Evolutionary conservation across 2,329 filamentous ascomycete genomes (phyloP).

Genomic region (Davidsoniella eucalypti): DNA sequence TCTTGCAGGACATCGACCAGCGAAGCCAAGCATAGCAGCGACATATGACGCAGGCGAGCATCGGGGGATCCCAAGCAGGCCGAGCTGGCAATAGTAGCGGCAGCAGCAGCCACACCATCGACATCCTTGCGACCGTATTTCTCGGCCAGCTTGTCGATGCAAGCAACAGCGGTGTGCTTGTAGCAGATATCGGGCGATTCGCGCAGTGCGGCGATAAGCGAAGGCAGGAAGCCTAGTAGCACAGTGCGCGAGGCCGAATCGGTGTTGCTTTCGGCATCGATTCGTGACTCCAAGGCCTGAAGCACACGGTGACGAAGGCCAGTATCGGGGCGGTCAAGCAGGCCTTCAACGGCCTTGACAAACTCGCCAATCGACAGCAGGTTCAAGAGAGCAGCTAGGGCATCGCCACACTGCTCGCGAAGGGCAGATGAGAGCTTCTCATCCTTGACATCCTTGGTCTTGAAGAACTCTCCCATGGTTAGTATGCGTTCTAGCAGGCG

Average conservation of each 20-base stretch:
- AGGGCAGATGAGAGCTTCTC: constrained; percentile 19
- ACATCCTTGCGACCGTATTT: constrained; percentile 90
- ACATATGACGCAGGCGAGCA: constrained; percentile 58
- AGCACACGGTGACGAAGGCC: constrained; percentile 66
- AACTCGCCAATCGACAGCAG: constrained; percentile 78
- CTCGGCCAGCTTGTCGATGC: constrained; percentile 83
- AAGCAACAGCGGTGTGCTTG: constrained; percentile 73
- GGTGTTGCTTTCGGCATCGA: constrained; percentile 54
- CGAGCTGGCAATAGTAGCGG: constrained; percentile 57
- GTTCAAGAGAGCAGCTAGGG: constrained; percentile 65
- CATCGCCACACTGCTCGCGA: constrained; percentile 45
- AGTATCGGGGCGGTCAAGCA: constrained; percentile 61
- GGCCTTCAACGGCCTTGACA: constrained; percentile 67
- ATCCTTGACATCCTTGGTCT: constrained; percentile 23
- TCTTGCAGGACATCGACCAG: constrained; percentile 79
- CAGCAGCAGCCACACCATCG: constrained; percentile 57
- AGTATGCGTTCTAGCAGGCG: constrained; percentile 50
- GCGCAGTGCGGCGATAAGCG: constrained; percentile 59
- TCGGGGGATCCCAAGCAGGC: constrained; percentile 63
- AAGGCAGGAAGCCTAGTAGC: constrained; percentile 63
- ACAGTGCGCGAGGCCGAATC: constrained; percentile 52
- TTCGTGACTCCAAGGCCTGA: constrained; percentile 62
- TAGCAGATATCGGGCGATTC: constrained; percentile 56
- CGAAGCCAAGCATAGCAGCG: constrained; percentile 76
- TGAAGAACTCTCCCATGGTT: constrained; percentile 47